phyloP scores from a whole-genome alignment of 2,329 filamentous ascomycete species.

The Diaporthe ampelina region DNA sequence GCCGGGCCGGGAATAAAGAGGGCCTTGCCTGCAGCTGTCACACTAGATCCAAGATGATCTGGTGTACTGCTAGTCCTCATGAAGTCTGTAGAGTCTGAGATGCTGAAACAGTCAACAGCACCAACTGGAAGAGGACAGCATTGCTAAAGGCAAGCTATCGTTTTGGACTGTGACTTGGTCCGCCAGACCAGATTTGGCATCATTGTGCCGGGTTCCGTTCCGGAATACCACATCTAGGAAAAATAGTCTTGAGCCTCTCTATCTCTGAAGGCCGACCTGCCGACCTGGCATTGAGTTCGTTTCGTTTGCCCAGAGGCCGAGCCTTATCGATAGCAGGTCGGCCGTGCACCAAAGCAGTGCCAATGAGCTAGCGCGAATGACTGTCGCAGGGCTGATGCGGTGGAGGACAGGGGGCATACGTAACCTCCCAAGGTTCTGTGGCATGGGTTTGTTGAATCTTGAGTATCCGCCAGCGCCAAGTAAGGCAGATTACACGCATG shows the following conservation, averaged over 20 bases:
- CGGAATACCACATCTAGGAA: neutral
- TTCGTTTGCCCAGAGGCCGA: conserved; percentile 17
- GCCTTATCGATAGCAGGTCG: conserved; percentile 26
- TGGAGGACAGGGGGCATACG: conserved; percentile 10
- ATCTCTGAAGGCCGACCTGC: too few species aligned
- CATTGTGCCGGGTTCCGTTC: neutral
- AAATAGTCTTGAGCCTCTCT: too few species aligned
- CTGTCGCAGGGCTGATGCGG: conserved; percentile 32
- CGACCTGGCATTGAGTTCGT: neutral
- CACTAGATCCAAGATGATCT: neutral
- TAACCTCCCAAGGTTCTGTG: neutral
- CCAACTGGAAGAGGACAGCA: neutral
- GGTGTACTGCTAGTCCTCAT: neutral
- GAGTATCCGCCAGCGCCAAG: conserved; percentile 6
- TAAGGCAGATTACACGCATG: conserved; percentile 34
- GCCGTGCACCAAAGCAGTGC: neutral
- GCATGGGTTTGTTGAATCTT: conserved; percentile 25
- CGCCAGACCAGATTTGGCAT: neutral
- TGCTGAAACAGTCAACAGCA: neutral
- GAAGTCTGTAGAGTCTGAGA: neutral
- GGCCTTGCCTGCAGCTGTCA: conserved; percentile 7
- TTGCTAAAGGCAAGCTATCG: neutral
- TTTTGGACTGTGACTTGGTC: neutral
- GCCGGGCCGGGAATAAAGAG: neutral
- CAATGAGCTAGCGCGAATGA: conserved; percentile 1